Evolutionary conservation across 345 rosid species (phyloP).

Genomic region (Hibiscus mutabilis): DNA sequence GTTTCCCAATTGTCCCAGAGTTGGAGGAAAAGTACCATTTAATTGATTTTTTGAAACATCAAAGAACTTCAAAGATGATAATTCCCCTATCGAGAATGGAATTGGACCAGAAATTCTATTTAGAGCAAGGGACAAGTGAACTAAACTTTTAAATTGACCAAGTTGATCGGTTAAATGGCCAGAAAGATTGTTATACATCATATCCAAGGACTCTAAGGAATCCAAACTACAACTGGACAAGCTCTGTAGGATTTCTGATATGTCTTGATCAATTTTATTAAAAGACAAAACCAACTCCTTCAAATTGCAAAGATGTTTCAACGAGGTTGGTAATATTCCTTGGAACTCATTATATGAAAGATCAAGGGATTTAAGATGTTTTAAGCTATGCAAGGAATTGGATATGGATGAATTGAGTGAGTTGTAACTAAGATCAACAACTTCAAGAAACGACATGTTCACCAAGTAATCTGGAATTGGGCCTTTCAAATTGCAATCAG

Average conservation of each 20-base stretch:
- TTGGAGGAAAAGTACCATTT: too few relatives aligned
- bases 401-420: constrained; percentile 9
- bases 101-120: neutral
- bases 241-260: neutral
- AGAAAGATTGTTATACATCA: rapidly evolving
- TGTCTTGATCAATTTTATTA: neutral
- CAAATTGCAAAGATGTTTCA: neutral
- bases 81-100: constrained; percentile 13
- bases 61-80: neutral
- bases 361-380: constrained; percentile 9
- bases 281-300: neutral
- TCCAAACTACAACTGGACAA: neutral
- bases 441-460: constrained; percentile 15
- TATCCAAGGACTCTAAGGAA: neutral
- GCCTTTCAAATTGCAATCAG: neutral
- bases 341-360: neutral
- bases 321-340: neutral
- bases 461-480: neutral
- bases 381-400: constrained; percentile 1
- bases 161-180: too few relatives aligned
- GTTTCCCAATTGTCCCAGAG: too few relatives aligned
- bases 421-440: constrained; percentile 8
- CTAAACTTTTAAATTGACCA: too few relatives aligned
- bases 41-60: too few relatives aligned
- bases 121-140: neutral